These are phyloP conservation scores for Tilletia caries DNA, from an alignment of 1,284 basidiomycete genomes.

Conservation along the genomic window DNA sequence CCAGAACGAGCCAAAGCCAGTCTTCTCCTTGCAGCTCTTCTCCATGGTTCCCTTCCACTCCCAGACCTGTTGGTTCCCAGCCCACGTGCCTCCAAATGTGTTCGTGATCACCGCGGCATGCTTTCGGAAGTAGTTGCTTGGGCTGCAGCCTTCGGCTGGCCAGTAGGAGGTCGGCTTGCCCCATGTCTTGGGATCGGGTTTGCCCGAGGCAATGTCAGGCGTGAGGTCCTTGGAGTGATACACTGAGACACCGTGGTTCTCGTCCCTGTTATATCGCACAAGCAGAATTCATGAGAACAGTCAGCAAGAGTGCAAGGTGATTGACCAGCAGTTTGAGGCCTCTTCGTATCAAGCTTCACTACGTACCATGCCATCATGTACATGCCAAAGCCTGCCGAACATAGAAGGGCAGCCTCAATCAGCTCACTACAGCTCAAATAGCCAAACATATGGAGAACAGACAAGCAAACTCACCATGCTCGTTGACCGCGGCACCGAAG, in stretches of 20 bases:
- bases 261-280: background rate
- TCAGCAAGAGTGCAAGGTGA: background rate
- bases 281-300: background rate
- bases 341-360: background rate
- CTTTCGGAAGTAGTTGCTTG: background rate
- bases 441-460: too few species aligned
- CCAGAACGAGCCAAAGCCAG: background rate
- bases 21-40: conserved; percentile 2
- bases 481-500: background rate
- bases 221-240: background rate
- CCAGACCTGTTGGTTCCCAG: conserved; percentile 9
- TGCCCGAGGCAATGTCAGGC: background rate
- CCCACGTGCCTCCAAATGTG: background rate
- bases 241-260: background rate
- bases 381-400: background rate
- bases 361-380: conserved; percentile 8
- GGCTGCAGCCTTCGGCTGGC: background rate
- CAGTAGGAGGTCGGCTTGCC: conserved; percentile 7
- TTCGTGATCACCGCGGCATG: background rate
- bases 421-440: too few species aligned
- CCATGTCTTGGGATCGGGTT: background rate
- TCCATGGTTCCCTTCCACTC: conserved; percentile 6
- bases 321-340: too few species aligned
- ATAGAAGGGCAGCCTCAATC: too few species aligned
- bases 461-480: background rate